Evolutionary conservation across 768 basidiomycete genomes (phyloP), one percentile per base, ranked within the genome.

Genomic region (Tulasnella sp.): DNA sequence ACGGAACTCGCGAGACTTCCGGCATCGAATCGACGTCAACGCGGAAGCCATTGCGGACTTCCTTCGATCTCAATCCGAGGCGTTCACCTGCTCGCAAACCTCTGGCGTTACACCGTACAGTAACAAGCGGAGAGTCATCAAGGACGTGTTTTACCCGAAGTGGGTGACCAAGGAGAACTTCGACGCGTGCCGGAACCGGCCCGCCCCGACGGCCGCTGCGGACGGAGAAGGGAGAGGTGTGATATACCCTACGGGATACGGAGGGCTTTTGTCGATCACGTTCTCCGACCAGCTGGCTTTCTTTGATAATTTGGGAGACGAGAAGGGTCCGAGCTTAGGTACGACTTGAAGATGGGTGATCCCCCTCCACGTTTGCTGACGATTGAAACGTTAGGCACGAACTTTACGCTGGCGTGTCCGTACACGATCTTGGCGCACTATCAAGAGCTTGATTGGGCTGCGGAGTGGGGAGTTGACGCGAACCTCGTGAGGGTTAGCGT

Each of bases 1-100:
- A 78, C 90, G 95, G 75, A 99, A 99, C 81, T 98, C 96, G 19
- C 92, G 96, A 67, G 89, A 97, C 81, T 98, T 96, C 82, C 81
- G 84, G 67, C 83, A 81, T 7, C 92, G 96, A 69, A 85, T 94
- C 75, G 83, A 83, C 71, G 79, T 83, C 39, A 98, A 96, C 79
- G 83, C 95, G 3, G 89, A 93, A 78, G 86, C 86, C 52, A 82
- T 95, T 71, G 95, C 94, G 79, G 89, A 91, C 70, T 87, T 89
- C 78, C 83, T 99, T 35, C 84, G 83, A 42, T 40, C n/a, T 29
- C 41, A 32, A 74, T 65, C 64, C 1, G 29, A 32, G 34, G 52
- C 16, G 5, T 64, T 26, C 36, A 36, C 11, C 29, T n/a, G 29
- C 8, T 67, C 74, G 26, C 72, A 71, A 22, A 11, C 52, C 16